Evolutionary conservation across 495 filamentous ascomycete species (phyloP).

Genomic region (Penicillium canariense): DNA sequence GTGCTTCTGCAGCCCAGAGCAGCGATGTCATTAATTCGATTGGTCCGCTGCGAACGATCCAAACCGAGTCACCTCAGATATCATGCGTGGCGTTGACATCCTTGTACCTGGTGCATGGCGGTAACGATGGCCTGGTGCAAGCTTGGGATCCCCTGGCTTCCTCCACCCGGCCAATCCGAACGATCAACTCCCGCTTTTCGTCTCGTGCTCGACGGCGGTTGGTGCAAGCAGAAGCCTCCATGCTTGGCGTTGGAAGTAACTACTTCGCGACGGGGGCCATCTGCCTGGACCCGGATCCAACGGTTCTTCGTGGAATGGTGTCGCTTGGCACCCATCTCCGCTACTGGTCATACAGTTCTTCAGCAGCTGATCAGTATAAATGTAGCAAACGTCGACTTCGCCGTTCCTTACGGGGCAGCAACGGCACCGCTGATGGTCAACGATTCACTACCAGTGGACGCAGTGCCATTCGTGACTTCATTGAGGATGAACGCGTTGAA

Average conservation of each 20-base stretch:
- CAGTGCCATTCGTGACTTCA: conserved; percentile 70
- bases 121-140: conserved; percentile 92
- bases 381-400: conserved; percentile 60
- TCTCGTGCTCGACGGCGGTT: conserved; percentile 73
- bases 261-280: conserved; percentile 83
- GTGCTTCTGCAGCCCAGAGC: conserved; percentile 55
- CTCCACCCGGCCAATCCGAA: conserved; percentile 72
- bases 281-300: conserved; percentile 84
- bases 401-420: conserved; percentile 57
- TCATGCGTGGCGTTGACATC: conserved; percentile 84
- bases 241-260: conserved; percentile 66
- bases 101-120: conserved; percentile 86
- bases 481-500: conserved; percentile 77
- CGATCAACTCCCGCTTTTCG: conserved; percentile 84
- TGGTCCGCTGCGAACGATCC: conserved; percentile 72
- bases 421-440: conserved; percentile 49
- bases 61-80: conserved; percentile 88
- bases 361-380: conserved; percentile 62
- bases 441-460: conserved; percentile 59
- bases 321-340: conserved; percentile 82
- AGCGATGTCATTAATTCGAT: conserved; percentile 52
- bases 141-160: conserved; percentile 95
- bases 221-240: conserved; percentile 67
- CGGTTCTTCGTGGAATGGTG: conserved; percentile 85
- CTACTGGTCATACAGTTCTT: conserved; percentile 91